Percentiles rank a stretch among this genome's conserved stretches.
These are phyloP conservation scores for Aschersonia sp. DNA, from an alignment of 2,329 filamentous ascomycete species.

Conservation along the genomic window DNA sequence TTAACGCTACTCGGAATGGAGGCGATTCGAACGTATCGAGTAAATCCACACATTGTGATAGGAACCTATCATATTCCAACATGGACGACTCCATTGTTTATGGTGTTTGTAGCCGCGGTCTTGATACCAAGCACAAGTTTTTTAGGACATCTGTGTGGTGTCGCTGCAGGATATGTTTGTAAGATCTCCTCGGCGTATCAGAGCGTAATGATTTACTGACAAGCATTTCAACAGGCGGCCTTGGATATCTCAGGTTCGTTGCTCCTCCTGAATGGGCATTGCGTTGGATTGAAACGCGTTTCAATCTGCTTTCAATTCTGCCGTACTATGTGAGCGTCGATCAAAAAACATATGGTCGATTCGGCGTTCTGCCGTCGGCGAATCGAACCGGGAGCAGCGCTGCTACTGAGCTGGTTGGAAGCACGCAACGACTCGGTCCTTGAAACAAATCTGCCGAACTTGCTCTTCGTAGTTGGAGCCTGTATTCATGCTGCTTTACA, in stretches of 20 bases:
- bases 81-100: constrained; percentile 75
- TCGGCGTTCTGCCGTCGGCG: constrained; percentile 65
- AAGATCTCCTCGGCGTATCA: constrained; percentile 19
- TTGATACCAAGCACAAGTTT: constrained; percentile 72
- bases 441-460: constrained; percentile 20
- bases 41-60: constrained; percentile 63
- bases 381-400: constrained; percentile 24
- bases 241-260: constrained; percentile 80
- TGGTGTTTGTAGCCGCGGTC: constrained; percentile 60
- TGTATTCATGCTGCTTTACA: no score
- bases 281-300: constrained; percentile 75
- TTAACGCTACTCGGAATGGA: constrained; percentile 79
- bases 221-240: constrained; percentile 42
- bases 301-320: constrained; percentile 70
- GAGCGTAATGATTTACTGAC: neutral
- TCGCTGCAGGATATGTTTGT: constrained; percentile 80
- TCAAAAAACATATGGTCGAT: constrained; percentile 88
- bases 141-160: constrained; percentile 72
- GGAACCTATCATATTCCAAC: constrained; percentile 62
- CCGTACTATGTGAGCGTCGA: constrained; percentile 92
- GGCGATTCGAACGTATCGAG: constrained; percentile 69
- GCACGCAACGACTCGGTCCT: constrained; percentile 54
- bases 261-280: constrained; percentile 80
- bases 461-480: no score
- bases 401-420: constrained; percentile 44